Evolutionary conservation across 2,329 filamentous ascomycete genomes (phyloP), one percentile per base, ranked within the genome.

Genomic region (Capronia epimyces): DNA sequence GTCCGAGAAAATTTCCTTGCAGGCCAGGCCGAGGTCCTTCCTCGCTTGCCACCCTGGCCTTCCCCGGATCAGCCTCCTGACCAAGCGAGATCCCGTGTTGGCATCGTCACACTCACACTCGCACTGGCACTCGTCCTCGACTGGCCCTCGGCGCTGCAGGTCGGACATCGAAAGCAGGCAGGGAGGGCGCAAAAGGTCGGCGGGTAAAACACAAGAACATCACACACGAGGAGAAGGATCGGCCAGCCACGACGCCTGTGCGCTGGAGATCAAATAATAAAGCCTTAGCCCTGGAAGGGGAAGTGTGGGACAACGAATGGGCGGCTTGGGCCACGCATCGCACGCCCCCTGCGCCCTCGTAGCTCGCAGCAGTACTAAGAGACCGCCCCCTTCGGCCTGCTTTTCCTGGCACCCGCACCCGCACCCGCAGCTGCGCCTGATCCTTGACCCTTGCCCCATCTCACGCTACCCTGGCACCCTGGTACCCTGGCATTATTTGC

Each of bases 381-480:
- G n/a, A n/a, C 27, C 13, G 27, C 8, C 5, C 34, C 34, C 20
- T n/a, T 37, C 34, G 42, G 42, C 42, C 42, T 20, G 31, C 24
- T 44, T 32, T 21, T 34, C 34, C 34, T 18, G 16, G 34, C 34
- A 37, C 34, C 34, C 34, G 34, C 34, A 37, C 34, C 34, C 15
- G 34, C 34, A 37, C 34, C 18, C 3, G 16, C 34, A 37, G 34
- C 9, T 34, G 31, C 31, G 6, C 5, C 7, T 41, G 7, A 43
- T 43, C 41, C 41, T 43, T 27, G 41, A 43, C 27, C 21, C 41
- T 18, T 37, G 9, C 31, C n/a, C n/a, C n/a, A n/a, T n/a, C n/a
- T n/a, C n/a, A n/a, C n/a, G n/a, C n/a, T n/a, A n/a, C n/a, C n/a
- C n/a, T n/a, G n/a, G n/a, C n/a, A n/a, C n/a, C n/a, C n/a, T n/a